Evolutionary conservation across 2,329 filamentous ascomycete genomes (phyloP).

Genomic region (Aspergillus pseudoterreus): DNA sequence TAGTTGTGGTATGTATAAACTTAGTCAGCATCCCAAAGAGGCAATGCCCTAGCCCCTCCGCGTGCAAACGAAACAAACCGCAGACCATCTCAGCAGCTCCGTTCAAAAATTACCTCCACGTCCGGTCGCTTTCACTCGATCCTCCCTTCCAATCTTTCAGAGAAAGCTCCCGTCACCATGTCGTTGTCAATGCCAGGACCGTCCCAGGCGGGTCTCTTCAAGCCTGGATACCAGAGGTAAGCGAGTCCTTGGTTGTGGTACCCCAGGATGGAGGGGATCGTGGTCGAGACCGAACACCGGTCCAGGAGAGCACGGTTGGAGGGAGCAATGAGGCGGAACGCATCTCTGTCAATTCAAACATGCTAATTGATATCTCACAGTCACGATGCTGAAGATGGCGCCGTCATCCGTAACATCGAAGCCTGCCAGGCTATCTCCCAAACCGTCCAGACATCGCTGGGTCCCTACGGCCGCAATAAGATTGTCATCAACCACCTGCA

Average conservation of each 20-base stretch:
- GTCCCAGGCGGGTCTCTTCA: conserved; percentile 91
- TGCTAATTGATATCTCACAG: conserved; percentile 47
- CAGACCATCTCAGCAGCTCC: conserved; percentile 27
- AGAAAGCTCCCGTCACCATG: conserved; percentile 55
- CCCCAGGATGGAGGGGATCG: conserved; percentile 8
- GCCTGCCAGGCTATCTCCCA: conserved; percentile 93
- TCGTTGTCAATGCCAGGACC: conserved; percentile 94
- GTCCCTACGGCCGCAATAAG: conserved; percentile 97
- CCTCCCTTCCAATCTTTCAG: neutral
- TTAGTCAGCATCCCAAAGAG: conserved; percentile 7
- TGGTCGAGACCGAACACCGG: neutral
- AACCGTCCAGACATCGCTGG: conserved; percentile 94
- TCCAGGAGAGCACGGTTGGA: neutral
- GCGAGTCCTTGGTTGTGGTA: conserved; percentile 29
- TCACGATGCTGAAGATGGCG: conserved; percentile 98
- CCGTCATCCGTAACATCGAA: conserved; percentile 96
- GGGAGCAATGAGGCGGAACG: neutral
- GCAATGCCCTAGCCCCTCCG: conserved; percentile 25
- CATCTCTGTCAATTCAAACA: neutral
- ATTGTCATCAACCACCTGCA: conserved; percentile 99
- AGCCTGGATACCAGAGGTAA: conserved; percentile 93
- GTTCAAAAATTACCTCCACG: conserved; percentile 34
- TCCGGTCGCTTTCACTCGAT: conserved; percentile 6
- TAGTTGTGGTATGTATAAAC: neutral
- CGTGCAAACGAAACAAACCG: conserved; percentile 39